Percentiles rank a stretch among this genome's conserved stretches.
Evolutionary conservation across 2,329 filamentous ascomycete genomes (phyloP).

Genomic region (Hawksworthiomyces lignivorus): DNA sequence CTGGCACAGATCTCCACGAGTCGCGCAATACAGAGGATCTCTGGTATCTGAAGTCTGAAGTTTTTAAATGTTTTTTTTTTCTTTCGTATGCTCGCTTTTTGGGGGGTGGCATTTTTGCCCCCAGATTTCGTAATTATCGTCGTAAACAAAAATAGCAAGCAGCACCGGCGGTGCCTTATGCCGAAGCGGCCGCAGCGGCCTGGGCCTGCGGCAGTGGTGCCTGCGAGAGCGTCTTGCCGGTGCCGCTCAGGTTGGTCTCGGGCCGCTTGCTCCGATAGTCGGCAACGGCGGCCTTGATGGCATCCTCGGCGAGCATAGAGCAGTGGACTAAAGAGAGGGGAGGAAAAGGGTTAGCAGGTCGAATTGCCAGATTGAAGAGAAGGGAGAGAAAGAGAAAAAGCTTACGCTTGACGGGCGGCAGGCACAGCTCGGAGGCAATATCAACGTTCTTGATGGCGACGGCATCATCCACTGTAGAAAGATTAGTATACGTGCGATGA

Average conservation of each 20-base stretch:
- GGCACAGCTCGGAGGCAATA: constrained; percentile 90
- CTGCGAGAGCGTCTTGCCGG: constrained; percentile 25
- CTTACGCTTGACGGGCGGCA: constrained; percentile 81
- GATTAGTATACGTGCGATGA: no score
- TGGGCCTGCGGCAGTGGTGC: constrained; percentile 5
- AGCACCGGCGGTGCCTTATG: no score
- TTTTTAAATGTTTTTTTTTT: no score
- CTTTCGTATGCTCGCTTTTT: no score
- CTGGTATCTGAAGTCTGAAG: no score
- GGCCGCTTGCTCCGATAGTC: constrained; percentile 93
- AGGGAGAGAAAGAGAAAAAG: constrained; percentile 72
- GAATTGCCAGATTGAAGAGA: constrained; percentile 69
- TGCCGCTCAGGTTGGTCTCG: constrained; percentile 72
- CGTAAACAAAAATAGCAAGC: no score
- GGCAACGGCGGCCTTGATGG: constrained; percentile 84
- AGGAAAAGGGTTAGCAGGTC: constrained; percentile 23
- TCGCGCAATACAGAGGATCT: no score
- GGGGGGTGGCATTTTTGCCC: no score
- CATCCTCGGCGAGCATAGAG: constrained; percentile 87
- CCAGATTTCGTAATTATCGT: no score
- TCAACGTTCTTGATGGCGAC: constrained; percentile 91
- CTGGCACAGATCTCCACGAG: no score
- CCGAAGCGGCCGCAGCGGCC: constrained; percentile 11
- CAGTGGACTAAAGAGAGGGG: constrained; percentile 65
- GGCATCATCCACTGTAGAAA: constrained; percentile 72